These are phyloP conservation scores for Tylopilus sp. DNA, from an alignment of 1,284 basidiomycete species.

Conservation along the genomic window DNA sequence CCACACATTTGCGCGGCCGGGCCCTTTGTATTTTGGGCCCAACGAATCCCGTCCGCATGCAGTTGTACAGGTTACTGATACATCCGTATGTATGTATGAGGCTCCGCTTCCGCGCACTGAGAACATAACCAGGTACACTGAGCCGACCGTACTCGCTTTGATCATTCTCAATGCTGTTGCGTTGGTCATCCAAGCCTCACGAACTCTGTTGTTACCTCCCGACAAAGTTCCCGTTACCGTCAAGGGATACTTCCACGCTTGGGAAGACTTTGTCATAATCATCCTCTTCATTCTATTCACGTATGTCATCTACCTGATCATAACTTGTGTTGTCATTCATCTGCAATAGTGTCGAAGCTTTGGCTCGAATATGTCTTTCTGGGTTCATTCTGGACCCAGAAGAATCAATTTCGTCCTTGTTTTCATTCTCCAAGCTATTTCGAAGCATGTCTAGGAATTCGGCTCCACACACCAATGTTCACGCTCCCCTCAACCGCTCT, in stretches of 20 bases:
- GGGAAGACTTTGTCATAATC: conserved; percentile 89
- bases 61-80: conserved; percentile 64
- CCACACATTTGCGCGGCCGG: conserved; percentile 65
- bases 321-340: conserved; percentile 6
- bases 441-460: conserved; percentile 17
- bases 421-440: conserved; percentile 38
- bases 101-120: not conserved
- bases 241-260: conserved; percentile 76
- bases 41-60: conserved; percentile 56
- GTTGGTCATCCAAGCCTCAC: conserved; percentile 78
- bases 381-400: conserved; percentile 90
- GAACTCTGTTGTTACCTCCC: conserved; percentile 45
- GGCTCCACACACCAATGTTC: not conserved
- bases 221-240: conserved; percentile 43
- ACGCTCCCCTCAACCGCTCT: conserved; percentile 13
- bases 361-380: conserved; percentile 86
- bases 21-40: conserved; percentile 78
- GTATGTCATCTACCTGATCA: conserved; percentile 42
- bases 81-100: conserved; percentile 49
- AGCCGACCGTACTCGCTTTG: conserved; percentile 77
- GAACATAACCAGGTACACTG: conserved; percentile 63
- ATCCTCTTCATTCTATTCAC: conserved; percentile 83
- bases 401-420: conserved; percentile 52
- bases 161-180: conserved; percentile 85
- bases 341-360: conserved; percentile 66